Conservation (phyloP, 1,284 basidiomycete species). For the Wallemia hederae region DNA sequence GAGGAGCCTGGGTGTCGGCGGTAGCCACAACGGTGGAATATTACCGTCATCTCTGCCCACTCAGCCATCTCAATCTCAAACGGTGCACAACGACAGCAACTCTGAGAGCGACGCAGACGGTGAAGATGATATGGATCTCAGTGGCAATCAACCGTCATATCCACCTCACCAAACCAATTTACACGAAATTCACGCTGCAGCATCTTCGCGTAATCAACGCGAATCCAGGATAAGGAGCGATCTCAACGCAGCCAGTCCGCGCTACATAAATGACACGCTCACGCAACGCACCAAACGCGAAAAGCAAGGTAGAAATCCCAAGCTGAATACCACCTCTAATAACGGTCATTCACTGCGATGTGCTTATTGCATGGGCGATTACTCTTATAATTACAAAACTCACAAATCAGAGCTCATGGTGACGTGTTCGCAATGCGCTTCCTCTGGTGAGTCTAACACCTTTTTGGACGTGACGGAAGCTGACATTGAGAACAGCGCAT, state of each 20-base stretch:
- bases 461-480: neutral
- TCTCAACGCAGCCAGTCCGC: neutral
- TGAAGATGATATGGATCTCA: neutral
- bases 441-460: neutral
- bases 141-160: too few species aligned
- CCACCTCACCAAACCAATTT: neutral
- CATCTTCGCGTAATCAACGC: neutral
- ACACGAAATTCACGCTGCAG: too few species aligned
- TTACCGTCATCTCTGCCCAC: neutral
- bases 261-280: neutral
- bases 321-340: neutral
- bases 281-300: neutral
- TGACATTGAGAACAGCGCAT: slow-evolving; percentile 26
- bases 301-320: neutral
- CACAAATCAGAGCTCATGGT: neutral
- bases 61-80: neutral
- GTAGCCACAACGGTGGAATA: neutral
- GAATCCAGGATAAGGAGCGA: neutral
- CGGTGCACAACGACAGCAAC: neutral
- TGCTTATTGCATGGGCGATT: neutral
- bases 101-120: neutral
- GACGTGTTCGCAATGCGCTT: neutral
- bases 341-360: neutral
- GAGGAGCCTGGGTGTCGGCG: neutral
- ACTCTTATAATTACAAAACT: neutral